A percentile compares a stretch with the other conserved stretches of the same genome.
Evolutionary conservation across 2,329 filamentous ascomycete species (phyloP).

Genomic region (Penicillium sp.): DNA sequence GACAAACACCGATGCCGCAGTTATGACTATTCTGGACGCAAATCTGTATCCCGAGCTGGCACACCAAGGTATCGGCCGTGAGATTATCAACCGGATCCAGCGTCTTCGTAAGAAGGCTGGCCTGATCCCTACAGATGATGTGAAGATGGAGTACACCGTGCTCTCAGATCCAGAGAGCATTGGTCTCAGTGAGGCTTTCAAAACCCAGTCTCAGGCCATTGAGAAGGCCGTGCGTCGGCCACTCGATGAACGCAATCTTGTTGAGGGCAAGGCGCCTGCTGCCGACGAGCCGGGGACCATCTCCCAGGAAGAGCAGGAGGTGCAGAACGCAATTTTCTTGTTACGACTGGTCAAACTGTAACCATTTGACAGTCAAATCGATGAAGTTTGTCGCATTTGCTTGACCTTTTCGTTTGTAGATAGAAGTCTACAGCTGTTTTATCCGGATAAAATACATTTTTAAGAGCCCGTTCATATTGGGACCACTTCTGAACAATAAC

Average conservation of each 20-base stretch:
- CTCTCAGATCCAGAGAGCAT: constrained; percentile 71
- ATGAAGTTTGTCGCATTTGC: too few relatives aligned
- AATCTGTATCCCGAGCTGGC: constrained; percentile 77
- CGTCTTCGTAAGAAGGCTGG: constrained; percentile 89
- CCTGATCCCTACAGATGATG: constrained; percentile 83
- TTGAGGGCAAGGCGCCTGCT: constrained; percentile 54
- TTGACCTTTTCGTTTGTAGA: not conserved
- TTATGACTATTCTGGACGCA: constrained; percentile 83
- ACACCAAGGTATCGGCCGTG: constrained; percentile 80
- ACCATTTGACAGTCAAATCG: constrained; percentile 18
- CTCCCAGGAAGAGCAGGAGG: constrained; percentile 75
- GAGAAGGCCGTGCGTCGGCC: constrained; percentile 72
- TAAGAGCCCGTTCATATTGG: too few relatives aligned
- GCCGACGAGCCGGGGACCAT: constrained; percentile 58
- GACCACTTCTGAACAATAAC: too few relatives aligned
- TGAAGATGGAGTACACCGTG: constrained; percentile 88
- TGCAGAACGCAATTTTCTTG: constrained; percentile 75
- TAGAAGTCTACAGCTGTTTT: not conserved
- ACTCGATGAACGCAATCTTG: constrained; percentile 61
- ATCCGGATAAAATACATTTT: too few relatives aligned
- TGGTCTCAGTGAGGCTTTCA: constrained; percentile 64
- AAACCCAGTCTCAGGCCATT: constrained; percentile 61
- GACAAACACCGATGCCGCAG: constrained; percentile 80
- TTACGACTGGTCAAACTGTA: constrained; percentile 69
- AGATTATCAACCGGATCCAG: constrained; percentile 91